Percentiles rank a stretch among this genome's conserved stretches.
Evolutionary conservation across 2,329 filamentous ascomycete genomes (phyloP).

Genomic region (Cordyceps pruinosa): DNA sequence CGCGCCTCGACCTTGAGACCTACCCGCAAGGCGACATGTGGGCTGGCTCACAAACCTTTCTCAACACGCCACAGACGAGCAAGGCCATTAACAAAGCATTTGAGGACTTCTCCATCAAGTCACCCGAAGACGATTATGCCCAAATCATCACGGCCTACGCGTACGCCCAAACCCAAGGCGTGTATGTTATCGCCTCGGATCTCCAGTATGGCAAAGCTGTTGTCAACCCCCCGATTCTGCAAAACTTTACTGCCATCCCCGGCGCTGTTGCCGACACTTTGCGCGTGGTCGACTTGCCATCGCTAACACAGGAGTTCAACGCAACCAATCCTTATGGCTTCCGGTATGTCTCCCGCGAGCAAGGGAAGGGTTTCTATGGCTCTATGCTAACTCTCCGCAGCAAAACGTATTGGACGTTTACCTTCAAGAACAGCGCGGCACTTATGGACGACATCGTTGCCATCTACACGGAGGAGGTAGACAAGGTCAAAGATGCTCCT

Average conservation of each 20-base stretch:
- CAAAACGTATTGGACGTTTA: conserved; percentile 20
- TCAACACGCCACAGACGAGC: conserved; percentile 20
- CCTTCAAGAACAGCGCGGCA: conserved; percentile 13
- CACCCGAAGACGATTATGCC: conserved; percentile 18
- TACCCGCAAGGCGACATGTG: conserved; percentile 31
- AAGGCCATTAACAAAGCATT: conserved; percentile 18
- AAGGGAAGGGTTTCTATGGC: neutral
- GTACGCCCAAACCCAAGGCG: conserved; percentile 15
- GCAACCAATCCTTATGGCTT: conserved; percentile 19
- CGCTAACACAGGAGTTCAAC: conserved; percentile 19
- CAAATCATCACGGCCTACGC: conserved; percentile 20
- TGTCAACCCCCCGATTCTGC: conserved; percentile 15
- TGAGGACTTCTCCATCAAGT: conserved; percentile 17
- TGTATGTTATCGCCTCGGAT: conserved; percentile 17
- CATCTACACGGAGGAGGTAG: conserved; percentile 20
- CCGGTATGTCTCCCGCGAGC: conserved; percentile 13
- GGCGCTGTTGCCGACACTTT: conserved; percentile 17
- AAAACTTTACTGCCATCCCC: conserved; percentile 18
- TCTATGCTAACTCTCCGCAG: conserved; percentile 2
- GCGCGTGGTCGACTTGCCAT: conserved; percentile 15
- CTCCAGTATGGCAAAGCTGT: conserved; percentile 17
- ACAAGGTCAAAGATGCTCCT: conserved; percentile 16
- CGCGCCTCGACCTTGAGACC: conserved; percentile 38
- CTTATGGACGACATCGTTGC: conserved; percentile 19
- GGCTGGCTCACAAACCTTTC: conserved; percentile 29